These are phyloP conservation scores for Trametes pubescens DNA, from an alignment of 1,284 basidiomycete genomes.

Conservation along the genomic window DNA sequence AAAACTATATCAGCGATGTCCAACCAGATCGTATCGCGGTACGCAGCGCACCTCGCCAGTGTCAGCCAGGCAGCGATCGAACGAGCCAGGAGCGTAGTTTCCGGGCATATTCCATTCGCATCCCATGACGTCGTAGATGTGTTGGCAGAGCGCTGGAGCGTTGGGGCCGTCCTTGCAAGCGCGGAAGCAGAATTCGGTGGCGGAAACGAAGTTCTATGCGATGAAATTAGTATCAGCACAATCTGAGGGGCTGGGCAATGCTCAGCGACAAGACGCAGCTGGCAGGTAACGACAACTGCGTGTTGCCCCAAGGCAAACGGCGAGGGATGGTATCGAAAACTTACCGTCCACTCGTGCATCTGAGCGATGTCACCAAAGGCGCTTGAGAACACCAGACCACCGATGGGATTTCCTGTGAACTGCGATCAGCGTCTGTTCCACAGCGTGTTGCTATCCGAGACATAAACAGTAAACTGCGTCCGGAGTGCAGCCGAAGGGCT, in stretches of 20 bases:
- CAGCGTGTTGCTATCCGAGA: not conserved
- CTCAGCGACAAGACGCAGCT: slow-evolving; percentile 4
- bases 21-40: not conserved
- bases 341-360: slow-evolving; percentile 74
- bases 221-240: slow-evolving; percentile 1
- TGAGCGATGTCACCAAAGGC: slow-evolving; percentile 70
- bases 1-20: slow-evolving; percentile 7
- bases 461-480: not conserved
- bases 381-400: slow-evolving; percentile 75
- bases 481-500: no score
- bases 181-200: slow-evolving; percentile 75
- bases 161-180: slow-evolving; percentile 69
- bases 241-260: slow-evolving; percentile 5
- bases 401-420: slow-evolving; percentile 65
- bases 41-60: slow-evolving; percentile 51
- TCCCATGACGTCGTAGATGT: slow-evolving; percentile 73
- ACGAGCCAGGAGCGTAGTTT: slow-evolving; percentile 62
- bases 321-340: slow-evolving; percentile 1
- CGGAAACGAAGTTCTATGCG: slow-evolving; percentile 64
- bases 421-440: slow-evolving; percentile 40
- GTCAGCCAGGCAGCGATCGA: slow-evolving; percentile 65
- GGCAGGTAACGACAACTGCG: not conserved
- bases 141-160: slow-evolving; percentile 68
- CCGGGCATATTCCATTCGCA: slow-evolving; percentile 77
- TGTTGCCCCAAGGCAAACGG: not conserved